Conservation (phyloP, 352 stramenopile genomes). For the Pythium rhizo-oryzae region DNA sequence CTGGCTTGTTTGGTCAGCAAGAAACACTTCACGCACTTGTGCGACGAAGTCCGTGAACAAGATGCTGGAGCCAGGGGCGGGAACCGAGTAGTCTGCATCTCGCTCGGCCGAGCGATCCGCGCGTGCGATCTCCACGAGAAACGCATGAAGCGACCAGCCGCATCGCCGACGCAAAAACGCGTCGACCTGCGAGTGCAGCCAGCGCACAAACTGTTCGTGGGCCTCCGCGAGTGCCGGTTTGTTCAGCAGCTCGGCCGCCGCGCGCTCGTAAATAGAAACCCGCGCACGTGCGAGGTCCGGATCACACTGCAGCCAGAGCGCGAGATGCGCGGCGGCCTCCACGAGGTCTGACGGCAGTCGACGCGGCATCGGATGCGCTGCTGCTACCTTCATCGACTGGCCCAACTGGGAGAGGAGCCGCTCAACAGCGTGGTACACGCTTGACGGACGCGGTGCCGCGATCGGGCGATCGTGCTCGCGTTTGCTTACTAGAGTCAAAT, state of each 20-base stretch:
- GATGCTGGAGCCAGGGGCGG: neutral
- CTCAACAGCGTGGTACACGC: neutral
- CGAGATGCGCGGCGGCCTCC: neutral
- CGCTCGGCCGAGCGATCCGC: neutral
- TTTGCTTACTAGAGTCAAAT: neutral
- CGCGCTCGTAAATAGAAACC: neutral
- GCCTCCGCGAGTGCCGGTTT: neutral
- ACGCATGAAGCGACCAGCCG: neutral
- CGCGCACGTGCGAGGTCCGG: neutral
- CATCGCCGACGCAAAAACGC: neutral
- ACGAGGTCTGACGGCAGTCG: conserved; percentile 5
- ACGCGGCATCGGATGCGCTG: too few species aligned
- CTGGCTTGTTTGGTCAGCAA: neutral
- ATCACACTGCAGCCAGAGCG: conserved; percentile 18
- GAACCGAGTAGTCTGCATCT: neutral
- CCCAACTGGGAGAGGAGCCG: neutral
- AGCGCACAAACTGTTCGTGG: conserved; percentile 2
- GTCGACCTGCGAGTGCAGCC: conserved; percentile 2
- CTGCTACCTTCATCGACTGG: too few species aligned
- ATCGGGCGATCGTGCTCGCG: neutral
- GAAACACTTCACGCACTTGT: conserved; percentile 8
- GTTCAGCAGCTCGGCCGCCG: neutral
- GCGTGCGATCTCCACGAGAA: neutral
- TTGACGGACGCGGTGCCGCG: neutral
- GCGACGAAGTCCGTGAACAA: conserved; percentile 9